Evolutionary conservation across 1,284 basidiomycete species (phyloP).

Genomic region (Tetrapyrgos nigripes): DNA sequence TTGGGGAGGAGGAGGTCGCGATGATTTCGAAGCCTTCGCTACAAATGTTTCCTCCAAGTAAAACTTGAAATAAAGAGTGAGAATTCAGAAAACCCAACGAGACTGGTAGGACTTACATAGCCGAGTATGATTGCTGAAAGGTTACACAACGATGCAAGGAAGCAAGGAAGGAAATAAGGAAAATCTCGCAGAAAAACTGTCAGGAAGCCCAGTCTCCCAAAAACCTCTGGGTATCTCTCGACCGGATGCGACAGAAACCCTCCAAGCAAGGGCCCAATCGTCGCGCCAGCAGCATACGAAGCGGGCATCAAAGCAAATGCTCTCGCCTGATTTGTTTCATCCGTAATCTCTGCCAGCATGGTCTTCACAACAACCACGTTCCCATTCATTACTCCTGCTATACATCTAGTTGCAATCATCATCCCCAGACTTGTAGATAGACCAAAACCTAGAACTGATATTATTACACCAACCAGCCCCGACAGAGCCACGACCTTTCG

Average conservation of each 20-base stretch:
- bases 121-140: background rate
- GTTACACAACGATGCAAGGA: background rate
- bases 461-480: conserved; percentile 1
- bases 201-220: conserved; percentile 45
- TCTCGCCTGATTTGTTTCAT: conserved; percentile 4
- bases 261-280: conserved; percentile 27
- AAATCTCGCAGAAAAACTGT: conserved; percentile 32
- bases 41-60: too few species aligned
- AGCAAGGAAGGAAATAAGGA: conserved; percentile 56
- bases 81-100: too few species aligned
- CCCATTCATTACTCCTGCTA: conserved; percentile 14
- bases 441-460: conserved; percentile 10
- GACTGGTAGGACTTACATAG: background rate
- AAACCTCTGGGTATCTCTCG: conserved; percentile 47
- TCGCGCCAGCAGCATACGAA: background rate
- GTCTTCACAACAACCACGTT: conserved; percentile 10
- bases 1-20: too few species aligned
- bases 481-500: conserved; percentile 7
- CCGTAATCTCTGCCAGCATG: conserved; percentile 7
- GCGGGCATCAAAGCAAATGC: conserved; percentile 1
- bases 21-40: too few species aligned
- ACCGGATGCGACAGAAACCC: conserved; percentile 49
- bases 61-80: too few species aligned
- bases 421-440: conserved; percentile 2
- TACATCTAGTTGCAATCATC: conserved; percentile 8